A percentile compares a stretch with the other conserved stretches of the same genome.
phyloP scores from a whole-genome alignment of 768 basidiomycete species.

The Psilocybe cyanescens region DNA sequence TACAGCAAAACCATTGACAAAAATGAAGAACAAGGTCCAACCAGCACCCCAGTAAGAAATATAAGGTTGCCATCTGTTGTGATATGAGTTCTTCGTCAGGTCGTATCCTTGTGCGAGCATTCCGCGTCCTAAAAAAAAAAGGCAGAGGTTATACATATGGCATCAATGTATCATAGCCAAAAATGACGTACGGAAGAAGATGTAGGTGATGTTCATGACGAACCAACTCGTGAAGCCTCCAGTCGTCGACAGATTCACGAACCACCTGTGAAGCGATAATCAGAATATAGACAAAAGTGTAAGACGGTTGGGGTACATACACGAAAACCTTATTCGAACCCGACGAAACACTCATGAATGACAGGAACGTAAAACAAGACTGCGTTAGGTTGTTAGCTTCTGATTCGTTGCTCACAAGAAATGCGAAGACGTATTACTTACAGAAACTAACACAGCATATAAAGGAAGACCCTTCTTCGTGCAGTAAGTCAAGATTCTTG shows the following conservation, averaged over 20 bases:
- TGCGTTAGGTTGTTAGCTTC: constrained; percentile 16
- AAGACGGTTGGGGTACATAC: constrained; percentile 29
- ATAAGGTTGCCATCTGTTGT: constrained; percentile 65
- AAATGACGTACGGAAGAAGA: constrained; percentile 62
- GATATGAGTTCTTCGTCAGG: constrained; percentile 64
- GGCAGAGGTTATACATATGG: not conserved
- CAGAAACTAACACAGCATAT: constrained; percentile 37
- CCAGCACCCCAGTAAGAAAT: constrained; percentile 71
- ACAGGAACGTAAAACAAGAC: constrained; percentile 48
- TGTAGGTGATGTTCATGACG: constrained; percentile 71
- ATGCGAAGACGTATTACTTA: constrained; percentile 22
- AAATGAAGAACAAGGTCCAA: constrained; percentile 65
- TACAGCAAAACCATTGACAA: constrained; percentile 55
- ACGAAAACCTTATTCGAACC: constrained; percentile 62
- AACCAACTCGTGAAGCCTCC: constrained; percentile 74
- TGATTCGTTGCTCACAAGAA: not conserved
- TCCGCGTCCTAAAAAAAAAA: constrained; percentile 51
- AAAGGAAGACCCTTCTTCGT: constrained; percentile 54
- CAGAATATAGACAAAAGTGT: not conserved
- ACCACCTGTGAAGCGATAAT: constrained; percentile 49
- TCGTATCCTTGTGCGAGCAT: constrained; percentile 68
- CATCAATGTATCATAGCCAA: not conserved
- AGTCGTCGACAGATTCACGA: constrained; percentile 69
- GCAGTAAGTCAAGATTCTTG: constrained; percentile 43
- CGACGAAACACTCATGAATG: constrained; percentile 70